These are phyloP conservation scores for Monosporascus sp. DNA, from an alignment of 2,329 filamentous ascomycete species.

Conservation along the genomic window DNA sequence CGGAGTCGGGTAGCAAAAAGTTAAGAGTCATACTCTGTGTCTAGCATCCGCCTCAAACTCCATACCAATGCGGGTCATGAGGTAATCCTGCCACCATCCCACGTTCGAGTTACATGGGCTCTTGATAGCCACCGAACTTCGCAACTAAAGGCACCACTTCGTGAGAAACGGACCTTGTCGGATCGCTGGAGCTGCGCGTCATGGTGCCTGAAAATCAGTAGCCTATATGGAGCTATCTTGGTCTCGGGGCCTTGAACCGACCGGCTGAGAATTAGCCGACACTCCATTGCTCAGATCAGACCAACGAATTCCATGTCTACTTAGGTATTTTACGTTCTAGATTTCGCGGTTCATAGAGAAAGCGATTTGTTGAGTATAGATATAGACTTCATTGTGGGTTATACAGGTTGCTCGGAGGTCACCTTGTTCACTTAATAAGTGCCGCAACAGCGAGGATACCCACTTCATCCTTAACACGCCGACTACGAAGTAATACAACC, in stretches of 20 bases:
- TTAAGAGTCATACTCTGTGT: slow-evolving; percentile 10
- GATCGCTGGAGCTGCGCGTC: not conserved
- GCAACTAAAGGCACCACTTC: slow-evolving; percentile 5
- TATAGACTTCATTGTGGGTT: not conserved
- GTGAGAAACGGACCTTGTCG: not conserved
- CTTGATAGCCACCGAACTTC: slow-evolving; percentile 24
- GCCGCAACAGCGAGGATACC: not conserved
- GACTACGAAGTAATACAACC: too few relatives aligned
- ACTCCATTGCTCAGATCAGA: not conserved
- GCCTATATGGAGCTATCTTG: not conserved
- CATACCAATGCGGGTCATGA: slow-evolving; percentile 14
- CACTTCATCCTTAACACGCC: not conserved
- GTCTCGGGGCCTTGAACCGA: not conserved
- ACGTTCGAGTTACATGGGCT: slow-evolving; percentile 1
- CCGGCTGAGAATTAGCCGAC: too few relatives aligned
- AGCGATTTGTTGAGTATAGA: not conserved
- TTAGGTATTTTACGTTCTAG: not conserved
- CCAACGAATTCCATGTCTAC: not conserved
- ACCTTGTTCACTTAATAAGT: not conserved
- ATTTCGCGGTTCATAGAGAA: not conserved
- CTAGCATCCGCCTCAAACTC: slow-evolving; percentile 16
- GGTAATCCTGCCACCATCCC: slow-evolving; percentile 8
- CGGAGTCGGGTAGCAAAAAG: slow-evolving; percentile 4
- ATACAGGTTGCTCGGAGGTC: not conserved
- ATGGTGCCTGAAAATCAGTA: not conserved